Evolutionary conservation across 352 stramenopile genomes (phyloP), one percentile per base, ranked within the genome.

Genomic region (Pythium insidiosum): DNA sequence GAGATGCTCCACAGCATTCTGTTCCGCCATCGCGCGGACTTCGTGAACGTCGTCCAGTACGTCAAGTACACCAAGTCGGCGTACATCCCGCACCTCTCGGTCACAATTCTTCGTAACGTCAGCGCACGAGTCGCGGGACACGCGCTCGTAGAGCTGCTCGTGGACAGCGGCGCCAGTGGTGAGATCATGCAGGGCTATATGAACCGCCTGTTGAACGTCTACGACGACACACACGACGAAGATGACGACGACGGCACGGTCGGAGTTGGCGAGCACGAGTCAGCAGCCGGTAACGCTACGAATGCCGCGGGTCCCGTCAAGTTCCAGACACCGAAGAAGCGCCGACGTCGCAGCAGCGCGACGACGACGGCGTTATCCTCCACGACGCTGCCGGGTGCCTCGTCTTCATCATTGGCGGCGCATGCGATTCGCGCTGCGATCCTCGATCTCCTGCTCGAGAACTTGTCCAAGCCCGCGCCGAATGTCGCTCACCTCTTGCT

Each of bases 1-100:
- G 77, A 93, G 48, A 74, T 76, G 53, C 67, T 93, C 34, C 73
- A 89, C 55, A 82, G 56, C 21, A 84, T 88, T 28, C 55, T 93
- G 43, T 78, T 63, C 29, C 77, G 77, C 20, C 68, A 86, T 29
- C 75, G 74, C 4, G 45, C 65, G 11, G 75, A 88, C 37, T 84
- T 93, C 40, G 75, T 93, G 25, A 82, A 69, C 38, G 77, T 93
- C 47, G 58, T 83, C 39, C 74, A 86, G 62, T 93, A 90, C 57
- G 74, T 93, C 44, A 82, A 86, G 54, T 93, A 88, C 57, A 80
- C 70, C 13, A 87, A 89, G 60, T 74, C 69, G 7, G 47, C 63
- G 16, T 70, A 83, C 35, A 88, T 93, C 21, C 63, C 80, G 6
- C 61, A 86, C 28, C 43, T 90, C 4, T 88, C 80, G 15, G 63